Percentiles rank a stretch among this genome's conserved stretches.
phyloP scores from a whole-genome alignment of 2,329 filamentous ascomycete species.

The Ascochyta pisi region DNA sequence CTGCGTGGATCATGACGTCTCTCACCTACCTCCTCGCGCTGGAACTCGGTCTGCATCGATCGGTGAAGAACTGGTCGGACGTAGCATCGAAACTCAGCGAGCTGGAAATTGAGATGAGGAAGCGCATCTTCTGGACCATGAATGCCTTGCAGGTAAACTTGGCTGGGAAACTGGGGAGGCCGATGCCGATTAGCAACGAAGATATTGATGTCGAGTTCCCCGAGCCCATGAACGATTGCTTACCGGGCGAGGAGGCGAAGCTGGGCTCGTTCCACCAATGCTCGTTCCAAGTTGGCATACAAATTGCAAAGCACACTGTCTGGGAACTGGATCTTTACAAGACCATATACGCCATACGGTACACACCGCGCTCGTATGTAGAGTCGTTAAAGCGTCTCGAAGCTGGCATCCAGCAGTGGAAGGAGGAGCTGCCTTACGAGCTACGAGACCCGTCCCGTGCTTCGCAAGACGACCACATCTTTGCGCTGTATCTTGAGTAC shows the following conservation, averaged over 20 bases:
- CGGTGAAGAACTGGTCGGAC: slow-evolving; percentile 65
- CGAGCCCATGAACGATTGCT: slow-evolving; percentile 72
- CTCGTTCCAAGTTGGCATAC: slow-evolving; percentile 70
- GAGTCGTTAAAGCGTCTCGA: slow-evolving; percentile 70
- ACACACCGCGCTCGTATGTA: slow-evolving; percentile 69
- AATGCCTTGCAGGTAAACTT: slow-evolving; percentile 71
- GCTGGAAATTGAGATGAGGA: slow-evolving; percentile 78
- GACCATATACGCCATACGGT: slow-evolving; percentile 74
- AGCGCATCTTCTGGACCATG: slow-evolving; percentile 78
- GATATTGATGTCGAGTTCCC: slow-evolving; percentile 84
- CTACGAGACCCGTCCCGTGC: slow-evolving; percentile 59
- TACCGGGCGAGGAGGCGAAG: slow-evolving; percentile 63
- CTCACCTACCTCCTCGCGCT: slow-evolving; percentile 72
- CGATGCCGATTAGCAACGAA: slow-evolving; percentile 74
- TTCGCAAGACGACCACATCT: slow-evolving; percentile 56
- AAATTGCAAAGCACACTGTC: slow-evolving; percentile 69
- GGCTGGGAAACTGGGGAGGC: slow-evolving; percentile 76
- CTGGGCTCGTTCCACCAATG: slow-evolving; percentile 61
- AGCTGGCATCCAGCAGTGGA: slow-evolving; percentile 67
- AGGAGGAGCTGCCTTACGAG: slow-evolving; percentile 67
- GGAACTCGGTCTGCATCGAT: slow-evolving; percentile 77
- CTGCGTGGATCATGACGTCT: slow-evolving; percentile 72
- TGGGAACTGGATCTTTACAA: slow-evolving; percentile 77
- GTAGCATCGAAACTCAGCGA: slow-evolving; percentile 53
- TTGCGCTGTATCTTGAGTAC: slow-evolving; percentile 57